Conservation (phyloP, 2,329 filamentous ascomycete genomes). For the Colletotrichum sp. region DNA sequence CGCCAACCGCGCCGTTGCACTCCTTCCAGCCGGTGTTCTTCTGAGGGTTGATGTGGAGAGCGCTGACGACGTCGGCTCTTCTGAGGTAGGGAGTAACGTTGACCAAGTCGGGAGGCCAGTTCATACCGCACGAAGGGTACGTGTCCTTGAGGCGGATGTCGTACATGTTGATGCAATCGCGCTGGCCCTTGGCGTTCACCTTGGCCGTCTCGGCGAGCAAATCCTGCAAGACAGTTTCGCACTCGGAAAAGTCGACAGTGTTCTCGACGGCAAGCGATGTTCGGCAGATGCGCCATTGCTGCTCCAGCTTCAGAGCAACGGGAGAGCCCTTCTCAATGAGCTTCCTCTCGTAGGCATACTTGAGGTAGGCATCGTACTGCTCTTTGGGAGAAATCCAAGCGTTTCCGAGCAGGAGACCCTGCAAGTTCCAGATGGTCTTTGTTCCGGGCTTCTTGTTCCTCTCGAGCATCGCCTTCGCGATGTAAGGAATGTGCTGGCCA, state of each 20-base stretch:
- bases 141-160: slow-evolving; percentile 85
- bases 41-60: slow-evolving; percentile 81
- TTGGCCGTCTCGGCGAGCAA: slow-evolving; percentile 72
- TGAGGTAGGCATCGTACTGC: slow-evolving; percentile 88
- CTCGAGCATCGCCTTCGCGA: slow-evolving; percentile 87
- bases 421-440: slow-evolving; percentile 72
- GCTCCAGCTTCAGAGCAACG: slow-evolving; percentile 68
- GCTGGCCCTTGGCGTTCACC: slow-evolving; percentile 49
- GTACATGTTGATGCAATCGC: slow-evolving; percentile 91
- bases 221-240: slow-evolving; percentile 77
- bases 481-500: slow-evolving; percentile 96
- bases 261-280: slow-evolving; percentile 58
- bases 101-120: slow-evolving; percentile 90
- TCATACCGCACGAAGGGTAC: slow-evolving; percentile 91
- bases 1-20: slow-evolving; percentile 80
- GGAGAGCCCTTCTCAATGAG: slow-evolving; percentile 73
- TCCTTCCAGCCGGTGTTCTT: slow-evolving; percentile 92
- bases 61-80: slow-evolving; percentile 75
- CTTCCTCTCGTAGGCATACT: slow-evolving; percentile 78
- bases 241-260: slow-evolving; percentile 70
- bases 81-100: slow-evolving; percentile 84
- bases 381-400: slow-evolving; percentile 93
- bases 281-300: slow-evolving; percentile 72
- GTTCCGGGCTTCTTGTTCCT: slow-evolving; percentile 72
- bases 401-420: slow-evolving; percentile 92